Conservation (phyloP, 305 asterid species). For the Withania somnifera region DNA sequence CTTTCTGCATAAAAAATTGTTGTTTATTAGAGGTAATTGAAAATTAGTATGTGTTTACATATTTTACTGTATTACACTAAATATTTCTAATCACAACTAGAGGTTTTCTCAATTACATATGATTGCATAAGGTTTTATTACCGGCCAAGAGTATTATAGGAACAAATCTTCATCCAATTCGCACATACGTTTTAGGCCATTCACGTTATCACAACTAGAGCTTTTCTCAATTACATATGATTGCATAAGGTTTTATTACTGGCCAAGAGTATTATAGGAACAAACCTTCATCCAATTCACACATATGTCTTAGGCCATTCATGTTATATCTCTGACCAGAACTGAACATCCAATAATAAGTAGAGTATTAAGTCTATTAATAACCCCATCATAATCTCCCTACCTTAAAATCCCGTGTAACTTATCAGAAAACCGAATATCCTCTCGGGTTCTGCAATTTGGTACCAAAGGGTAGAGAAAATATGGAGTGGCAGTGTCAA, state of each 20-base stretch:
- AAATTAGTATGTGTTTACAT: too few species aligned
- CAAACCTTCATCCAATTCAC: background rate
- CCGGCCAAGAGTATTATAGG: background rate
- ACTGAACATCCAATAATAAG: background rate
- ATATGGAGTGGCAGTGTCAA: background rate
- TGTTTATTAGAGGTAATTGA: background rate
- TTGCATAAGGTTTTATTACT: background rate
- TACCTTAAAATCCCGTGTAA: background rate
- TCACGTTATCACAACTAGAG: background rate
- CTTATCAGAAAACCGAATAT: background rate
- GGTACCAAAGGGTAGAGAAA: background rate
- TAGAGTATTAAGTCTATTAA: background rate
- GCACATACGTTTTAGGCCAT: background rate
- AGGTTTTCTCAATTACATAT: background rate
- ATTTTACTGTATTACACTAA: background rate
- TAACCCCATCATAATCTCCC: background rate
- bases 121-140: background rate
- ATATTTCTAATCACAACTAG: background rate
- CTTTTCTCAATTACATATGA: background rate
- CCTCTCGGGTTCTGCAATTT: background rate
- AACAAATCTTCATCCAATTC: background rate
- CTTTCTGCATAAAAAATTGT: background rate
- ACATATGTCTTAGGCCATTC: background rate
- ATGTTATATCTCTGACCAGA: background rate
- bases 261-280: background rate